Evolutionary conservation across 148 eudicot genomes (phyloP).

Genomic region (Amaranthus hypochondriacus): DNA sequence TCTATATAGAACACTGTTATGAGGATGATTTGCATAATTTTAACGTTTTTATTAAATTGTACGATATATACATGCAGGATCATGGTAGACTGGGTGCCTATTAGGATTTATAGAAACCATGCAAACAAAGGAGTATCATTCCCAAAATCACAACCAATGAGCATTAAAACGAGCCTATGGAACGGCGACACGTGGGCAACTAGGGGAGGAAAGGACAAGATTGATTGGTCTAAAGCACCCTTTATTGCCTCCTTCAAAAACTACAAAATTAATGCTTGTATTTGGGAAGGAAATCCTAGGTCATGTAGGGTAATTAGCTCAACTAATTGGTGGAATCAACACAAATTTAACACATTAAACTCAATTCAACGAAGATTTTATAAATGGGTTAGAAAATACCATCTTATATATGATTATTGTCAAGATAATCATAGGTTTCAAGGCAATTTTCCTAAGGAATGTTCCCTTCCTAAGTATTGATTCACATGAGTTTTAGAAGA

Average conservation of each 20-base stretch:
- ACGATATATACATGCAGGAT: conserved; percentile 36
- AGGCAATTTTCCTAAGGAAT: conserved; percentile 61
- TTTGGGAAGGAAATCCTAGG: conserved; percentile 58
- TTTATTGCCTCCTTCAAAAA: conserved; percentile 53
- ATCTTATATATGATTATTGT: conserved; percentile 81
- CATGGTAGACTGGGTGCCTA: conserved; percentile 89
- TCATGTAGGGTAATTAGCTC: conserved; percentile 40
- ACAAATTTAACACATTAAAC: conserved; percentile 35
- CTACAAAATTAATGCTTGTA: conserved; percentile 72
- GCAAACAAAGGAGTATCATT: conserved; percentile 65
- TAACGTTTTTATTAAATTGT: neutral
- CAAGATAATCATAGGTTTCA: conserved; percentile 59
- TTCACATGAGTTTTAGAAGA: neutral
- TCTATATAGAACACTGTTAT: no score
- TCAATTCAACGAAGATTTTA: conserved; percentile 54
- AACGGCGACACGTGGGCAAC: conserved; percentile 80
- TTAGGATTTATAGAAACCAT: conserved; percentile 75
- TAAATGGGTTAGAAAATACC: conserved; percentile 67
- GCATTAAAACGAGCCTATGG: conserved; percentile 66
- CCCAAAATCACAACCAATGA: conserved; percentile 72
- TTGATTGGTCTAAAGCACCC: conserved; percentile 69
- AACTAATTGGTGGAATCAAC: conserved; percentile 74
- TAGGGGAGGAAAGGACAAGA: conserved; percentile 66
- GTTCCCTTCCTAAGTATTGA: conserved; percentile 66
- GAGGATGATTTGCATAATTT: no score